These are phyloP conservation scores for Sarocladium strictum DNA, from an alignment of 2,329 filamentous ascomycete genomes.

Conservation along the genomic window DNA sequence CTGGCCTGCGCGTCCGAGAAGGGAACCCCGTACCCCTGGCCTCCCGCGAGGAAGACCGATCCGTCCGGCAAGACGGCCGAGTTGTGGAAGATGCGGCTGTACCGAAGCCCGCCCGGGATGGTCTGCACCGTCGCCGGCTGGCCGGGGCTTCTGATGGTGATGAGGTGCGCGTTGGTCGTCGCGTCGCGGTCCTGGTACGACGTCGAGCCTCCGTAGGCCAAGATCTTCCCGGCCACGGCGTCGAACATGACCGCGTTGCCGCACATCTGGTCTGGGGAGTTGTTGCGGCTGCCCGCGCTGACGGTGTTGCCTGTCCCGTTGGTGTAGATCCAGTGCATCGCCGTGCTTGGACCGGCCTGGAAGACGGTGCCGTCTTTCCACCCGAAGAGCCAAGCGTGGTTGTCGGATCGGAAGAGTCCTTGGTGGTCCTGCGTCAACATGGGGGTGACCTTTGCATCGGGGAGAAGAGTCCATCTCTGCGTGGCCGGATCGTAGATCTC, in stretches of 20 bases:
- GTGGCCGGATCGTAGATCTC: conserved; percentile 43
- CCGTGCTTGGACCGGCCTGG: conserved; percentile 47
- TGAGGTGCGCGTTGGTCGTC: conserved; percentile 39
- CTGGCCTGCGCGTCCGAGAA: conserved; percentile 38
- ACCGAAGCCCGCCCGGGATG: conserved; percentile 23
- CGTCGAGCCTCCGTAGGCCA: conserved; percentile 43
- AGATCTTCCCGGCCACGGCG: conserved; percentile 49
- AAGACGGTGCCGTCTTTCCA: conserved; percentile 44
- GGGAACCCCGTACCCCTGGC: conserved; percentile 33
- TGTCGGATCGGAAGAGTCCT: conserved; percentile 40
- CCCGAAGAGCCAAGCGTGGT: conserved; percentile 27
- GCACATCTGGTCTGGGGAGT: conserved; percentile 43
- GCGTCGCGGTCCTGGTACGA: conserved; percentile 38
- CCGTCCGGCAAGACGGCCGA: conserved; percentile 43
- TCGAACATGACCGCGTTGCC: conserved; percentile 54
- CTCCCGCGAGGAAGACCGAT: conserved; percentile 40
- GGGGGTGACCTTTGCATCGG: conserved; percentile 32
- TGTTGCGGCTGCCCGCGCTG: conserved; percentile 35
- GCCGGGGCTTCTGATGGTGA: conserved; percentile 35
- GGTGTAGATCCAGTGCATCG: conserved; percentile 53
- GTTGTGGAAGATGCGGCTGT: conserved; percentile 37
- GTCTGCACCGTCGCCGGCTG: background rate
- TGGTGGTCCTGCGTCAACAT: conserved; percentile 35
- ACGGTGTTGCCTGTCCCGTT: conserved; percentile 32
- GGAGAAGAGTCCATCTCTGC: conserved; percentile 40